Evolutionary conservation across 23 red algal genomes (phyloP), one percentile per base, ranked within the genome.

Genomic region (Gracilaria gracilis): DNA sequence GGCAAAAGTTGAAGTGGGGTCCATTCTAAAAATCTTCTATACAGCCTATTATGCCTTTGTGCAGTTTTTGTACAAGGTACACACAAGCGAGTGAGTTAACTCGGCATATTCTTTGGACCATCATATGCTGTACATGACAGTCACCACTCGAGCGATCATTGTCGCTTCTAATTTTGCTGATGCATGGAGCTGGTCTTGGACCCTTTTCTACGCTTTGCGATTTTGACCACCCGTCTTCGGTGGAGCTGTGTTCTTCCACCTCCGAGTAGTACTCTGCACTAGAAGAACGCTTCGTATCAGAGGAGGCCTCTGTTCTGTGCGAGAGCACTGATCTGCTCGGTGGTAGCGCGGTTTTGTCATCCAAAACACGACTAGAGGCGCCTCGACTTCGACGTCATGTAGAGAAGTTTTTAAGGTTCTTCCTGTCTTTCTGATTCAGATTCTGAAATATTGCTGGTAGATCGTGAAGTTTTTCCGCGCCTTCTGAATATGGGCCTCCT

Each of bases 1-100:
- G 96, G 3, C 79, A 86, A 25, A 75, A 38, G 55, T 48, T 98
- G 35, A 87, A 87, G 39, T 98, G 96, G 96, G 89, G 89, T 39
- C 89, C 89, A 19, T 92, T 92, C 31, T 90, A 25, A 79, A 34
- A 27, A 53, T 40, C 54, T 9, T 38, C 38, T 62, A 14, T 77
- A 31, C 46, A 77, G n/a, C 40, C 6, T 16, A 15, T 77, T 77
- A 19, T 77, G 72, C 42, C 4, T 77, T 77, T 77, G 50, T 51
- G 46, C 72, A 77, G 23, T 77, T 51, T 69, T 77, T 51, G 38
- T 77, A 51, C 72, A 77, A 48, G 72, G 72, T 77, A 77, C 50
- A 77, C n/a, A 36, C 17, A 69, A 69, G 13, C 64, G 64, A 7
- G 59, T 34, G 8, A 31, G 15, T 2, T 69, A 34, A 34, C 64